Percentiles rank a stretch among this genome's conserved stretches.
These are phyloP conservation scores for Marsdenia floribunda DNA, from an alignment of 257 asterid species.

Conservation along the genomic window DNA sequence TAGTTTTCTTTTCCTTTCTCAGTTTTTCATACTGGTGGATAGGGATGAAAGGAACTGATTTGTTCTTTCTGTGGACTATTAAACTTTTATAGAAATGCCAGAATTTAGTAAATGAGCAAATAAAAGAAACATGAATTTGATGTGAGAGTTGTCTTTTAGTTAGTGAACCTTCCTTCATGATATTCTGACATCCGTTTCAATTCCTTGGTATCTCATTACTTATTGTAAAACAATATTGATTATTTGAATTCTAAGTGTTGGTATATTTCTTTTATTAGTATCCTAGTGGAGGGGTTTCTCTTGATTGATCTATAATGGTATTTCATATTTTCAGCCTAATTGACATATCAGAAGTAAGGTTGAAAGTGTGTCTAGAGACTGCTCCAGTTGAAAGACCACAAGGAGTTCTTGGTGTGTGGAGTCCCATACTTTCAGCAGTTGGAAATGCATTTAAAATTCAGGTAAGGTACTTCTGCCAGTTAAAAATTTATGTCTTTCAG, in stretches of 20 bases:
- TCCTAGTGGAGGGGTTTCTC: no score
- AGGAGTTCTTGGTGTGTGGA: conserved; percentile 94
- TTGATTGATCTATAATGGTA: background rate
- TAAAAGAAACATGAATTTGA: background rate
- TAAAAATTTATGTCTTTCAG: no score
- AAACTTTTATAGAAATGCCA: background rate
- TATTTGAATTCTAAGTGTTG: background rate
- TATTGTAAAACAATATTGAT: background rate
- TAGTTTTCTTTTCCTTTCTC: background rate
- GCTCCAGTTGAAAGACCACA: conserved; percentile 89
- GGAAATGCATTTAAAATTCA: conserved; percentile 95
- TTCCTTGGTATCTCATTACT: background rate
- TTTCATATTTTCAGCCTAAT: conserved; percentile 61
- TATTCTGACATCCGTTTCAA: background rate
- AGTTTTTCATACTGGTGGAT: background rate
- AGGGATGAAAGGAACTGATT: background rate
- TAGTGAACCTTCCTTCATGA: background rate
- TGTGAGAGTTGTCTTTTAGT: background rate
- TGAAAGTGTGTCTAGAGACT: conserved; percentile 87
- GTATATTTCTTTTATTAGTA: no score
- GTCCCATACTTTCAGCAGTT: conserved; percentile 94
- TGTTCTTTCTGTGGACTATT: background rate
- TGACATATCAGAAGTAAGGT: conserved; percentile 87
- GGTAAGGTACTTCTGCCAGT: conserved; percentile 31
- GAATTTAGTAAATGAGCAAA: background rate